Evolutionary conservation across 2,329 filamentous ascomycete genomes (phyloP).

Genomic region (Penicillium hesseltinei): DNA sequence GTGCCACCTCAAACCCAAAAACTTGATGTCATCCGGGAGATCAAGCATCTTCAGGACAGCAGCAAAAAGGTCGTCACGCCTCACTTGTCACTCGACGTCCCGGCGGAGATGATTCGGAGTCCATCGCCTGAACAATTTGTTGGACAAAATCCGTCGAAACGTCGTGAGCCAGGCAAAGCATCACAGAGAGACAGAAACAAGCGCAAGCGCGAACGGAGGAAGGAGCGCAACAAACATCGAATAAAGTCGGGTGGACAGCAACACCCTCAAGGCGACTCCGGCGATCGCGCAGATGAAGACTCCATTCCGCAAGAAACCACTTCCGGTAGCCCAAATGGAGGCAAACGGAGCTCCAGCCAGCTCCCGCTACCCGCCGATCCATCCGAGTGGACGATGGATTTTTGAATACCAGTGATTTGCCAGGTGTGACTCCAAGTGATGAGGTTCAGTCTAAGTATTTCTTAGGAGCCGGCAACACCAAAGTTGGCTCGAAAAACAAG

Average conservation of each 20-base stretch:
- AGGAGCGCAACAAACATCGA: neutral
- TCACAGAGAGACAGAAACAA: neutral
- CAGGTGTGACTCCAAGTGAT: slow-evolving; percentile 37
- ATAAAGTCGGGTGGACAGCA: neutral
- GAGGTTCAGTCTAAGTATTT: slow-evolving; percentile 42
- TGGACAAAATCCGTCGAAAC: neutral
- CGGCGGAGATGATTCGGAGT: neutral
- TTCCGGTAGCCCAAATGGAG: neutral
- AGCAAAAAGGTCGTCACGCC: no score
- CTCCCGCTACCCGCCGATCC: slow-evolving; percentile 15
- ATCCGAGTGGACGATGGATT: slow-evolving; percentile 30
- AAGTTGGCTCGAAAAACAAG: neutral
- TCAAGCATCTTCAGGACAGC: neutral
- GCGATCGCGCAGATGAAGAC: neutral
- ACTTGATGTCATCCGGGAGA: neutral
- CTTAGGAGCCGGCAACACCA: neutral
- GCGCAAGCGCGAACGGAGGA: neutral
- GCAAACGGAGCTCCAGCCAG: neutral
- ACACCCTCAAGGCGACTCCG: neutral
- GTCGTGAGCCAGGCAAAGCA: neutral
- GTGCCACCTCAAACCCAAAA: neutral
- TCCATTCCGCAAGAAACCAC: neutral
- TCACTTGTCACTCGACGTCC: neutral
- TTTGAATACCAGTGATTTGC: slow-evolving; percentile 42
- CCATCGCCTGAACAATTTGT: neutral